Base-by-base conservation (phyloP, 1,139 yeast genomes). In the Torulaspora pretoriensis region DNA sequence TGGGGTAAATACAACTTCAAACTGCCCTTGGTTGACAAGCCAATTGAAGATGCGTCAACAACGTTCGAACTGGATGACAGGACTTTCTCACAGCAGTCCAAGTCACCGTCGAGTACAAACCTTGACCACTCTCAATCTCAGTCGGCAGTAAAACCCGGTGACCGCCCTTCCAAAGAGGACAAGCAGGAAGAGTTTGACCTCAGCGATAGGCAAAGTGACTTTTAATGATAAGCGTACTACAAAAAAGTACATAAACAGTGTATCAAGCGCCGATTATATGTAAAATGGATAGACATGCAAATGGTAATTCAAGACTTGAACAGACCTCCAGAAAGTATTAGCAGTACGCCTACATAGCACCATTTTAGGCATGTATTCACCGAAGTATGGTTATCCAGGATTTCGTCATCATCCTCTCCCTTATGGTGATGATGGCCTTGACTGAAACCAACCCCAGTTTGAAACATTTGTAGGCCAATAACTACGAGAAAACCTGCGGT, bases 401-500 rank as follows among this genome's bases (percentile, higher is more conserved):
- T 46, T 40, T 56, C 53, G 22, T 53, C 50, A 10, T 56, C 60
- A 19, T 52, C 57, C 33, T 60, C 60, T 24, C 55, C 60, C 42
- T 54, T 50, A 35, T 62, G 66, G 40, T 64, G 68, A 38, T 62
- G 65, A 41, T 64, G 68, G 8, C 57, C 53, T 41, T 64, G 67
- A 50, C 67, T 63, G 40, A 64, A 64, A 5, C 68, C 67, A 29
- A 63, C 51, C 30, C 65, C 68, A 5, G 68, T 59, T 72, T 68
- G 69, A 63, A 86, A 83, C 95, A 90, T 86, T 52, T 90, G 90
- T 36, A 89, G 66, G 0, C 90, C 86, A 43, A 90, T 83, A 19
- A 84, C 84, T 0, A 85, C 72, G 55, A 90, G 69, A 59, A 90
- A 90, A 1, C 97, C 97, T 35, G 94, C 76, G 1, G 97, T 88